Conservation (phyloP, 2,329 filamentous ascomycete species). For the Alternaria sp. region DNA sequence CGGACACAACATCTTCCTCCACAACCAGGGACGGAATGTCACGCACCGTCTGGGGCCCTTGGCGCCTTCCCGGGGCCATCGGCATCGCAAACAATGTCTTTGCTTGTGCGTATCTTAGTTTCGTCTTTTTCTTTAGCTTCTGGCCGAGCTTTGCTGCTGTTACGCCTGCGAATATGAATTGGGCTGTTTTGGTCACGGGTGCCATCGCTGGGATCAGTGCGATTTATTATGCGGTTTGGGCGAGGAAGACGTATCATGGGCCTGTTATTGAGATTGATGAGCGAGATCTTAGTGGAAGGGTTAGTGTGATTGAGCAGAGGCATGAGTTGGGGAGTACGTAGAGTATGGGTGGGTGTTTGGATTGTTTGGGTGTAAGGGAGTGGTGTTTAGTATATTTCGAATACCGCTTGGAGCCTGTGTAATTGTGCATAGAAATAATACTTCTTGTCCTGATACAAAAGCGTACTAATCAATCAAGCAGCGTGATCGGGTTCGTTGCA, state of each 20-base stretch:
- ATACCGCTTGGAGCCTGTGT: rapidly evolving
- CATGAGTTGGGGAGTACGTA: not conserved
- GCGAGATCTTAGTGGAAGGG: not conserved
- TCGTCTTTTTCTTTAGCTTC: slow-evolving; percentile 43
- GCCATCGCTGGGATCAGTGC: slow-evolving; percentile 25
- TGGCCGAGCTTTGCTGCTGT: slow-evolving; percentile 32
- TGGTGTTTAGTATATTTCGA: not conserved
- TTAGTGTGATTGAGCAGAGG: not conserved
- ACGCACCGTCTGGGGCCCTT: slow-evolving; percentile 34
- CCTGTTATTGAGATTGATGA: slow-evolving; percentile 33
- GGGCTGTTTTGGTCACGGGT: slow-evolving; percentile 34
- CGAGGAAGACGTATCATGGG: slow-evolving; percentile 35
- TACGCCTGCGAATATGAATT: slow-evolving; percentile 38
- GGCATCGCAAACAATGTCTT: slow-evolving; percentile 37
- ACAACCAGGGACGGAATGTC: slow-evolving; percentile 16
- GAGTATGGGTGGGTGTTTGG: not conserved
- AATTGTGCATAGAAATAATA: not conserved
- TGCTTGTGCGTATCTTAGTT: slow-evolving; percentile 30
- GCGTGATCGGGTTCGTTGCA: not conserved
- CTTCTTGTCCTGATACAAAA: no score
- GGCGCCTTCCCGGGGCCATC: slow-evolving; percentile 25
- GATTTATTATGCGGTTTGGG: slow-evolving; percentile 36
- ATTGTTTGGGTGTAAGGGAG: rapidly evolving
- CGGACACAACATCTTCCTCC: not conserved
- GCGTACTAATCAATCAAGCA: not conserved